Evolutionary conservation across 305 asterid genomes (phyloP).

Genomic region (Fraxinus velutina): DNA sequence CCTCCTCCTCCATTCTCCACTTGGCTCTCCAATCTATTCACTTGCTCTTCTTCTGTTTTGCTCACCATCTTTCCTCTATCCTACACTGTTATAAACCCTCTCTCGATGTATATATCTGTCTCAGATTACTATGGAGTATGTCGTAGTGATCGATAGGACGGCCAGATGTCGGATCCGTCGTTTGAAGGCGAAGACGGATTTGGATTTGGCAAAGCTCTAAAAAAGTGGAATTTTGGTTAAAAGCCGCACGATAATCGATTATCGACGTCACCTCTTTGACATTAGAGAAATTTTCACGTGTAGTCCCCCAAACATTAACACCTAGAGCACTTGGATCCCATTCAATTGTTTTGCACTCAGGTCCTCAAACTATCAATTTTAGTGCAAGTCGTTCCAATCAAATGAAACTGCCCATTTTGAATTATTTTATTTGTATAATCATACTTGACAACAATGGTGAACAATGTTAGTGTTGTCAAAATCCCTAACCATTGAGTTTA

Average conservation of each 20-base stretch:
- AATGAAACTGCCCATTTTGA: background rate
- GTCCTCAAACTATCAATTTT: background rate
- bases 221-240: background rate
- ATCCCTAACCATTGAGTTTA: background rate
- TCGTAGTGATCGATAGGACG: background rate
- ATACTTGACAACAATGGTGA: background rate
- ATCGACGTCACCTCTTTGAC: background rate
- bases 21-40: constrained; percentile 79
- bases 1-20: constrained; percentile 97
- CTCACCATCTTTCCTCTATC: constrained; percentile 64
- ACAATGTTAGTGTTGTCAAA: background rate
- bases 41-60: constrained; percentile 79
- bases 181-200: background rate
- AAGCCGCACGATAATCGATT: background rate
- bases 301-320: background rate
- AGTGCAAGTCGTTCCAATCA: background rate
- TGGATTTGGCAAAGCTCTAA: background rate
- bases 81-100: background rate
- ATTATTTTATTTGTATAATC: background rate
- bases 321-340: background rate
- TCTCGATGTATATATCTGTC: background rate
- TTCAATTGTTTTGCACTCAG: background rate
- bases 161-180: background rate
- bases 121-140: background rate
- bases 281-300: background rate